A percentile compares a stretch with the other conserved stretches of the same genome.
phyloP scores from a whole-genome alignment of 169 alveolate species.

The Eimeria praecox region DNA sequence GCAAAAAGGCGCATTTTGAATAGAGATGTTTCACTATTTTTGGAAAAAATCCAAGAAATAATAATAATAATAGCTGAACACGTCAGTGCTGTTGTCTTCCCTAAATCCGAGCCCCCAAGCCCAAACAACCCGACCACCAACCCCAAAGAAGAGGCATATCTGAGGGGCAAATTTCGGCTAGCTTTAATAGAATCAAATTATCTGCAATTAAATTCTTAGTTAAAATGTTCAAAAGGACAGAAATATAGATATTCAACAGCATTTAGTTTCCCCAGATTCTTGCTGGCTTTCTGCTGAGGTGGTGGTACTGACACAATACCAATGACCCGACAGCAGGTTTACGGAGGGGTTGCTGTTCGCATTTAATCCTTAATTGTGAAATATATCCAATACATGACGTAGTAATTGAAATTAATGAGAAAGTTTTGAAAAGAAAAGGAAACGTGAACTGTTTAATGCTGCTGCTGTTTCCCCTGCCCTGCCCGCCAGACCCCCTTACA shows the following conservation, averaged over 20 bases:
- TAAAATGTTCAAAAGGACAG: neutral
- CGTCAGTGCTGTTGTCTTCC: neutral
- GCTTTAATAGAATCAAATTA: neutral
- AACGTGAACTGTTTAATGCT: neutral
- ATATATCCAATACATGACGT: neutral
- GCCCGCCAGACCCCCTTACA: too few relatives aligned
- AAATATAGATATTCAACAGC: neutral
- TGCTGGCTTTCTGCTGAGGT: neutral
- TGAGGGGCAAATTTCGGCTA: neutral
- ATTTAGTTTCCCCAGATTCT: neutral
- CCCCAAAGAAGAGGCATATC: neutral
- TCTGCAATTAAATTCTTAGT: neutral
- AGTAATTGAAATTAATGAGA: too few relatives aligned
- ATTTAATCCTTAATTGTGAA: neutral
- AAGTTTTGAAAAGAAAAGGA: neutral
- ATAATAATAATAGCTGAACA: neutral
- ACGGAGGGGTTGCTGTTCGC: neutral
- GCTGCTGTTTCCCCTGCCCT: neutral
- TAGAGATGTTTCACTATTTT: neutral
- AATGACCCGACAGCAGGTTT: neutral
- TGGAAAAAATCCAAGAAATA: slow-evolving; percentile 1
- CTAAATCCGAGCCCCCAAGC: neutral
- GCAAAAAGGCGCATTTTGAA: neutral
- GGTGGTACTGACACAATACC: neutral
- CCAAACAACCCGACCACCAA: neutral